A percentile compares a stretch with the other conserved stretches of the same genome.
Evolutionary conservation across 2,329 filamentous ascomycete genomes (phyloP).

Genomic region (Nannizzia gypsea): DNA sequence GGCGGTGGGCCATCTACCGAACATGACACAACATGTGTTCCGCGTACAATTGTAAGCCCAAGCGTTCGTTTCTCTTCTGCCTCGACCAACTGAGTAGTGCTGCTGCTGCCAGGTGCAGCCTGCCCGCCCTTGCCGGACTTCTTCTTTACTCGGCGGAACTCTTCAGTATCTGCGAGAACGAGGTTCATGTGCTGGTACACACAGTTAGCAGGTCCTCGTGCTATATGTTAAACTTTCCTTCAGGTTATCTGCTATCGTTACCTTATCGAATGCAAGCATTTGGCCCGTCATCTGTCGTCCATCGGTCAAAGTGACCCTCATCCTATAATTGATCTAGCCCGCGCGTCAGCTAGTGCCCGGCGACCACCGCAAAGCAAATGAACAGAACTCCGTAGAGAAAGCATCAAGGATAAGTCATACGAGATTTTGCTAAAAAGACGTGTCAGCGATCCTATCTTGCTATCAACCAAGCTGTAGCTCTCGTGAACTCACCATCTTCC

Average conservation of each 20-base stretch:
- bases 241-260: slow-evolving; percentile 25
- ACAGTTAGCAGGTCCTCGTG: background rate
- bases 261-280: slow-evolving; percentile 98
- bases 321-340: slow-evolving; percentile 94
- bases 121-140: slow-evolving; percentile 61
- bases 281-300: slow-evolving; percentile 93
- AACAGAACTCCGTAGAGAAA: background rate
- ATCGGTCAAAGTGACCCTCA: slow-evolving; percentile 92
- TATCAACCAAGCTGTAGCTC: slow-evolving; percentile 26
- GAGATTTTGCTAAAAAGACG: slow-evolving; percentile 47
- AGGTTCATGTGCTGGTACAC: slow-evolving; percentile 84
- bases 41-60: slow-evolving; percentile 85
- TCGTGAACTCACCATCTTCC: slow-evolving; percentile 81
- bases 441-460: slow-evolving; percentile 46
- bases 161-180: slow-evolving; percentile 95
- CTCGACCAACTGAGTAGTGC: slow-evolving; percentile 58
- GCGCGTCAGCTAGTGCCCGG: background rate
- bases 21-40: slow-evolving; percentile 85
- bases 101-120: slow-evolving; percentile 28
- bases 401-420: slow-evolving; percentile 34
- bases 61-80: slow-evolving; percentile 96
- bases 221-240: background rate
- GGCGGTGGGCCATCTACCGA: slow-evolving; percentile 94
- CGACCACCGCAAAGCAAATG: background rate
- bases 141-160: slow-evolving; percentile 84